Evolutionary conservation across 73 alveolate genomes (phyloP), one percentile per base, ranked within the genome.

Genomic region (Stentor roeselii): DNA sequence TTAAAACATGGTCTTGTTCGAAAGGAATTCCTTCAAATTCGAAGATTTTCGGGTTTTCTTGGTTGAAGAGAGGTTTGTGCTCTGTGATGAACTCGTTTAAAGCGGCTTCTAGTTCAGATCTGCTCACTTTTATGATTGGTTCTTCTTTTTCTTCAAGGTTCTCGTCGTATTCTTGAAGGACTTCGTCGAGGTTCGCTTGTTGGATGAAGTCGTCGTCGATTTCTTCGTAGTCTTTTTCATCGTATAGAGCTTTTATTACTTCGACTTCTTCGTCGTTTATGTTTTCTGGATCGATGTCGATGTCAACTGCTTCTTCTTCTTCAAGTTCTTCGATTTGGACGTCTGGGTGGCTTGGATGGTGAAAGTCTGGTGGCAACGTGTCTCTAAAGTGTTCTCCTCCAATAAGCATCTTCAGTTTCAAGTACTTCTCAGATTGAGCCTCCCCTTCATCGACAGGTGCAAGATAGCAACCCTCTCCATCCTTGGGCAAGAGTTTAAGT

Each of bases 231-330:
- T 67, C 80, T 0, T 21, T 32, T 1, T 67, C 80, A 11, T 67
- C 37, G 42, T 67, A 67, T 14, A 67, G 80, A 21, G 80, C 80
- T 67, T 67, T 32, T 67, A 67, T 21, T 14, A 67, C 37, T 21
- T 67, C 80, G n/a, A 67, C 0, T 67, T 67, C 41, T 67, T 67
- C 80, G 34, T 21, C 41, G 41, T 67, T 67, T 27, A 67, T 67
- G 41, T 67, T 32, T 21, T 67, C 34, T 67, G 80, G 80, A 34
- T 67, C 80, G 27, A 67, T 67, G 80, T 67, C 80, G 37, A 67
- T 67, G 34, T 67, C 80, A 0, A 67, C 80, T 27, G 37, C 37
- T 30, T 67, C 80, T 21, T 21, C n/a, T 1, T 67, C 80, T 1
- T 32, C 80, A 11, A 21, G 27, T 21, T 67, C 37, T 1, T 21